Conservation (phyloP, 495 filamentous ascomycete genomes). For the Daldinia loculata region DNA sequence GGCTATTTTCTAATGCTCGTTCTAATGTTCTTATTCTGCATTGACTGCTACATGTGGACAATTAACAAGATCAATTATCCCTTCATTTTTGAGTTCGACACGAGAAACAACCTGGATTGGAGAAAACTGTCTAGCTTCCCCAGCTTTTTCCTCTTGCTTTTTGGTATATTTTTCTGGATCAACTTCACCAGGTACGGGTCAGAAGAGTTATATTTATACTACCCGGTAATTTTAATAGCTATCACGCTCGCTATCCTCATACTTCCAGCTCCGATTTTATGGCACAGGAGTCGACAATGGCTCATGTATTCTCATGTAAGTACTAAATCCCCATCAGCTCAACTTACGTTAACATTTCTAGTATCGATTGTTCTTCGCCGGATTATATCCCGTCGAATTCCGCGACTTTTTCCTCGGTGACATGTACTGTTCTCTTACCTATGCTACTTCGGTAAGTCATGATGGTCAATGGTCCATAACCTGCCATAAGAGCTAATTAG, state of each 20-base stretch:
- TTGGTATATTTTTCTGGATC: constrained; percentile 84
- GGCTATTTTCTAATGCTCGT: constrained; percentile 83
- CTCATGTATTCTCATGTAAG: constrained; percentile 84
- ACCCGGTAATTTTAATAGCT: constrained; percentile 81
- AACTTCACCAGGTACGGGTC: constrained; percentile 77
- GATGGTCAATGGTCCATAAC: neutral
- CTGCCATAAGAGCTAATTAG: neutral
- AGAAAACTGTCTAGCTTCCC: constrained; percentile 87
- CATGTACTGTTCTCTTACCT: constrained; percentile 95
- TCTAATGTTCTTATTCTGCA: constrained; percentile 76
- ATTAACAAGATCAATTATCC: constrained; percentile 88
- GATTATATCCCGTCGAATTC: constrained; percentile 93
- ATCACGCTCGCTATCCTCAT: constrained; percentile 73
- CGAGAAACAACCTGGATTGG: constrained; percentile 85
- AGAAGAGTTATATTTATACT: constrained; percentile 81
- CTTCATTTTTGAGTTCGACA: constrained; percentile 97
- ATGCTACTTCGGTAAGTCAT: constrained; percentile 80
- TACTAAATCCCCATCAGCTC: constrained; percentile 9
- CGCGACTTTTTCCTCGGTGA: constrained; percentile 97
- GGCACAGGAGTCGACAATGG: constrained; percentile 81
- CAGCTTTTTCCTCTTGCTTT: constrained; percentile 75
- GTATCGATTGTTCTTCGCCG: constrained; percentile 86
- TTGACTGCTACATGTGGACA: constrained; percentile 85
- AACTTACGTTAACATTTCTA: constrained; percentile 46
- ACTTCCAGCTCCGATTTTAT: constrained; percentile 75